phyloP scores from a whole-genome alignment of 352 stramenopile species.

The Hyaloperonospora brassicae region DNA sequence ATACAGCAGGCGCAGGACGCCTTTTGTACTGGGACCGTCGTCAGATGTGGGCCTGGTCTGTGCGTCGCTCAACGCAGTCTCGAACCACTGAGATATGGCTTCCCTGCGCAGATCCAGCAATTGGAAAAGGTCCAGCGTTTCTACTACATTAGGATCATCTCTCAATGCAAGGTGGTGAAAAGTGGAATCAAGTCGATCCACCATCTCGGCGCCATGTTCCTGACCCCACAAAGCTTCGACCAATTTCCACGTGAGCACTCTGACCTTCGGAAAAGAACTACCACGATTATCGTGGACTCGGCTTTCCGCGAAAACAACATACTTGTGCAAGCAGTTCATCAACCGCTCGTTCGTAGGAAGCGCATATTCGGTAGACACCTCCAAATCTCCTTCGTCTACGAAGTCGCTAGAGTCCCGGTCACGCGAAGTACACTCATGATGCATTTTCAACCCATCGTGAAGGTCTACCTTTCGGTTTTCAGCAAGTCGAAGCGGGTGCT shows the following conservation, averaged over 20 bases:
- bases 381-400: slow-evolving; percentile 23
- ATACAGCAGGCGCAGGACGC: slow-evolving; percentile 36
- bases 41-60: slow-evolving; percentile 7
- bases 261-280: slow-evolving; percentile 16
- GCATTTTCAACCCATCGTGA: slow-evolving; percentile 47
- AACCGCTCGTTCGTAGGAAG: slow-evolving; percentile 43
- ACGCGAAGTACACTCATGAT: slow-evolving; percentile 45
- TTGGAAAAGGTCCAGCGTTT: slow-evolving; percentile 60
- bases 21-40: slow-evolving; percentile 18
- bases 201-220: slow-evolving; percentile 40
- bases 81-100: slow-evolving; percentile 72
- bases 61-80: slow-evolving; percentile 32
- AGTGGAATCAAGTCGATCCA: slow-evolving; percentile 16
- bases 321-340: slow-evolving; percentile 55
- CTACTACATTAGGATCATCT: slow-evolving; percentile 50
- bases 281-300: slow-evolving; percentile 9
- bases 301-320: slow-evolving; percentile 40
- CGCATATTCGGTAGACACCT: slow-evolving; percentile 32
- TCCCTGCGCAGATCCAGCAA: slow-evolving; percentile 62
- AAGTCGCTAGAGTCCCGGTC: slow-evolving; percentile 18
- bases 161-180: slow-evolving; percentile 46
- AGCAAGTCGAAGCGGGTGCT: slow-evolving; percentile 38
- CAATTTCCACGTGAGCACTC: slow-evolving; percentile 55
- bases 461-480: slow-evolving; percentile 34
- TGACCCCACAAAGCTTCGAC: slow-evolving; percentile 71